Evolutionary conservation across 495 filamentous ascomycete genomes (phyloP).

Genomic region (Neurospora sp.): DNA sequence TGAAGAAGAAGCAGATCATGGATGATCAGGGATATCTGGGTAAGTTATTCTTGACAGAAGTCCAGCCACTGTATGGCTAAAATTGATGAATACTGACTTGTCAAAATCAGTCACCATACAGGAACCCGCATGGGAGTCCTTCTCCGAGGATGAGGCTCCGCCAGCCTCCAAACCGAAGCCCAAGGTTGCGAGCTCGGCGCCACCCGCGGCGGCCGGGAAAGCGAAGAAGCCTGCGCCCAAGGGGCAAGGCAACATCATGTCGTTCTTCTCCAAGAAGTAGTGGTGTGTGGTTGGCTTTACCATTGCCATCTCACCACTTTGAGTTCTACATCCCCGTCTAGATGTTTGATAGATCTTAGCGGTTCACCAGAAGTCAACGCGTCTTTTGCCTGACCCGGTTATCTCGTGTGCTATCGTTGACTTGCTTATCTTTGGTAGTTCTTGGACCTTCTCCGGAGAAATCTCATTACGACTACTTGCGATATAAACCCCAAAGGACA

Average conservation of each 20-base stretch:
- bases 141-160: slow-evolving; percentile 76
- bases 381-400: not conserved
- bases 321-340: not conserved
- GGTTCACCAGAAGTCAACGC: not conserved
- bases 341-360: not conserved
- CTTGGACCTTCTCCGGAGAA: not conserved
- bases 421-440: not conserved
- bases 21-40: slow-evolving; percentile 92
- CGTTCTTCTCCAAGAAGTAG: slow-evolving; percentile 81
- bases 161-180: slow-evolving; percentile 46
- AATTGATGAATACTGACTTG: slow-evolving; percentile 7
- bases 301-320: not conserved
- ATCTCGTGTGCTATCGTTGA: not conserved
- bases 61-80: not conserved
- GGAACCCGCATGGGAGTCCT: slow-evolving; percentile 87
- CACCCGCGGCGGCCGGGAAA: slow-evolving; percentile 25
- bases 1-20: slow-evolving; percentile 81
- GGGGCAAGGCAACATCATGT: slow-evolving; percentile 82
- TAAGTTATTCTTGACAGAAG: slow-evolving; percentile 30
- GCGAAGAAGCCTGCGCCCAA: slow-evolving; percentile 52
- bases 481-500: not conserved
- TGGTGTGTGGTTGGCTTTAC: not conserved
- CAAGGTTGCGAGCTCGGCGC: slow-evolving; percentile 23
- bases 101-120: slow-evolving; percentile 65
- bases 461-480: not conserved